Conservation (phyloP, 2,329 filamentous ascomycete species). For the Ascochyta koolunga region DNA sequence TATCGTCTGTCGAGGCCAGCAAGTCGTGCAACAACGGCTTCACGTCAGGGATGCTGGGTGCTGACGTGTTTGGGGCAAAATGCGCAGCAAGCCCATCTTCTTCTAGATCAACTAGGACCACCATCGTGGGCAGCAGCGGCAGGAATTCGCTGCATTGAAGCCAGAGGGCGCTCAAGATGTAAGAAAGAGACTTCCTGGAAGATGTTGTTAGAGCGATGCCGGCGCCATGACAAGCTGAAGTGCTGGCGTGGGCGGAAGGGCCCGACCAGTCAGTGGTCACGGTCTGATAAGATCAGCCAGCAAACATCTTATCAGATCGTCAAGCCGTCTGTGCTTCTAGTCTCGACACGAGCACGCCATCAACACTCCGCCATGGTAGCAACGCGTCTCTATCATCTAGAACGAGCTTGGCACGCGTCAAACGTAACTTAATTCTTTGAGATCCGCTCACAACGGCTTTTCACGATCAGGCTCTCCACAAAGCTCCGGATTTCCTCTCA, state of each 20-base stretch:
- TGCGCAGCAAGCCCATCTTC: slow-evolving; percentile 42
- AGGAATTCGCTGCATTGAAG: slow-evolving; percentile 37
- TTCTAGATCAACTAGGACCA: slow-evolving; percentile 53
- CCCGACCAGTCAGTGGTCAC: slow-evolving; percentile 3
- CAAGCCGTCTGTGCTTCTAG: not conserved
- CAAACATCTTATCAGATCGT: slow-evolving; percentile 6
- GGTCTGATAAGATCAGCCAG: slow-evolving; percentile 16
- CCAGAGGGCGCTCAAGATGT: slow-evolving; percentile 15
- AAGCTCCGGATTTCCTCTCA: not conserved
- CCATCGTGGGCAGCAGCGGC: slow-evolving; percentile 44
- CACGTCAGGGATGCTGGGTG: slow-evolving; percentile 25
- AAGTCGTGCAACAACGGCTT: slow-evolving; percentile 39
- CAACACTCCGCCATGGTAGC: not conserved
- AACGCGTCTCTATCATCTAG: not conserved
- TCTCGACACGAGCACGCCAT: not conserved
- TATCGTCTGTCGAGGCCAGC: slow-evolving; percentile 17
- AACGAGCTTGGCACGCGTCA: not conserved
- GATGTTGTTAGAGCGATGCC: slow-evolving; percentile 23
- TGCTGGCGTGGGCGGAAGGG: not conserved
- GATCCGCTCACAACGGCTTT: not conserved
- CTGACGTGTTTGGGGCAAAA: slow-evolving; percentile 25
- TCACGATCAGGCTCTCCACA: not conserved
- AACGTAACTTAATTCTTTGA: not conserved
- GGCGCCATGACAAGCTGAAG: slow-evolving; percentile 25
- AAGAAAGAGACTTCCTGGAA: not conserved